A percentile compares a stretch with the other conserved stretches of the same genome.
Evolutionary conservation across 768 basidiomycete species (phyloP).

Genomic region (Mycena leptocephala): DNA sequence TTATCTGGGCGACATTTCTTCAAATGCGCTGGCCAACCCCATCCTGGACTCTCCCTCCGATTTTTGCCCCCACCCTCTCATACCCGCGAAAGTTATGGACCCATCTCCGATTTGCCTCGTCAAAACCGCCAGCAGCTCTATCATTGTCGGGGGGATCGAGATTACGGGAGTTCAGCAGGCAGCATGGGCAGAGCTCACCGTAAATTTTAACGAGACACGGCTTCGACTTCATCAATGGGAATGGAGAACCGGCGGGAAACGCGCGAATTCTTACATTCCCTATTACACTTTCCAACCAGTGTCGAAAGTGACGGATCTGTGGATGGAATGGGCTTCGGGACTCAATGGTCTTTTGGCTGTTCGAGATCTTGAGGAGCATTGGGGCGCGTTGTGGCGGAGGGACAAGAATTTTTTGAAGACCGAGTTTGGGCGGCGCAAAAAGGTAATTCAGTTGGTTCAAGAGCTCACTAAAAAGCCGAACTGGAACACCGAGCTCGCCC

Average conservation of each 20-base stretch:
- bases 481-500: constrained; percentile 11
- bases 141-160: background rate
- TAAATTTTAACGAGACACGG: too few relatives aligned
- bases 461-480: background rate
- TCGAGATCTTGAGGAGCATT: constrained; percentile 15
- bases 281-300: too few relatives aligned
- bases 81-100: too few relatives aligned
- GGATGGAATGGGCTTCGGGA: too few relatives aligned
- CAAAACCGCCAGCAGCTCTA: background rate
- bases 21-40: too few relatives aligned
- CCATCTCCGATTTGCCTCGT: too few relatives aligned
- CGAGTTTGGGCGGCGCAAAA: constrained; percentile 6
- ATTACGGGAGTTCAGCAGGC: background rate
- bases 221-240: too few relatives aligned
- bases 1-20: too few relatives aligned
- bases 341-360: background rate
- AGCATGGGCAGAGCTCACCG: background rate
- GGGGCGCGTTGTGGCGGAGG: constrained; percentile 9
- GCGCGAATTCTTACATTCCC: too few relatives aligned
- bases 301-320: too few relatives aligned
- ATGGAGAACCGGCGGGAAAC: too few relatives aligned
- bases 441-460: constrained; percentile 13
- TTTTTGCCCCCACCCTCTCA: background rate
- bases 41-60: too few relatives aligned
- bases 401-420: background rate